Conservation (phyloP, 2,329 filamentous ascomycete genomes). For the Colletotrichum sp. region DNA sequence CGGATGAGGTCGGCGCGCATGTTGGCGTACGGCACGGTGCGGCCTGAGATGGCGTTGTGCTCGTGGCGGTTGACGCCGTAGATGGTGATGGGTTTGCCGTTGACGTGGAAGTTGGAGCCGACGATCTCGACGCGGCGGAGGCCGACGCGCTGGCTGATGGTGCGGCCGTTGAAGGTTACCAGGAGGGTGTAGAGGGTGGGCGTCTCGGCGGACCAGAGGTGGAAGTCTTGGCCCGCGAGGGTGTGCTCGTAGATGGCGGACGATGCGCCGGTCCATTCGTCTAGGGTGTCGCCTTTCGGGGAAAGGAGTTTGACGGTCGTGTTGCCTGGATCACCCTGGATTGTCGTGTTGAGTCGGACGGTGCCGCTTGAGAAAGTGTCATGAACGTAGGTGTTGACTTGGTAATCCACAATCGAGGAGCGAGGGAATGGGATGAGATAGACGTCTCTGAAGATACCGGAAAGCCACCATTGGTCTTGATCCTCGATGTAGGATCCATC, state of each 20-base stretch:
- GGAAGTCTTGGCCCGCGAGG: constrained; percentile 50
- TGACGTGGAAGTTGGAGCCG: constrained; percentile 66
- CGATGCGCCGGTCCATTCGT: constrained; percentile 4
- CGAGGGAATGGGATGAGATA: constrained; percentile 65
- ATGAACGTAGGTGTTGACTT: constrained; percentile 60
- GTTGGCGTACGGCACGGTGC: constrained; percentile 64
- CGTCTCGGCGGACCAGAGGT: constrained; percentile 73
- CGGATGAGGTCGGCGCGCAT: constrained; percentile 64
- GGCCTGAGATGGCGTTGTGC: constrained; percentile 66
- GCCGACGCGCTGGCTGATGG: constrained; percentile 61
- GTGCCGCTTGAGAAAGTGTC: constrained; percentile 56
- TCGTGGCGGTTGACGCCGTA: constrained; percentile 76
- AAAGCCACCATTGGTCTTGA: constrained; percentile 73
- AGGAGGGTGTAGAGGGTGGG: constrained; percentile 63
- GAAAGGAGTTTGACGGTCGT: neutral
- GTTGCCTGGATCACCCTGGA: constrained; percentile 35
- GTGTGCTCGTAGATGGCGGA: constrained; percentile 32
- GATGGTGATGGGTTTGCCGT: constrained; percentile 68
- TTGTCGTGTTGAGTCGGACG: constrained; percentile 47
- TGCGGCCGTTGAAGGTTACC: constrained; percentile 38
- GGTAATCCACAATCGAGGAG: constrained; percentile 59
- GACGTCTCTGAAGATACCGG: constrained; percentile 72
- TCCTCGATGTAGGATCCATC: constrained; percentile 77
- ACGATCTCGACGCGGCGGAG: constrained; percentile 68
- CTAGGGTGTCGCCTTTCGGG: constrained; percentile 13